phyloP scores from a whole-genome alignment of 306 rosid species.

The Cucumis sativus region Cucumber_9930_V3 NC_026657.2:31587501-31588000 shows the following conservation, averaged over 20 bases:
- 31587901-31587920: conserved; percentile 19
- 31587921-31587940: conserved; percentile 75
- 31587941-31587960: conserved; percentile 82
- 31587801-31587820: conserved; percentile 32
- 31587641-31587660: conserved; percentile 18
- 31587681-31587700: conserved; percentile 58
- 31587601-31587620: conserved; percentile 23
- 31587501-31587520: conserved; percentile 20
- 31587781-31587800: conserved; percentile 36
- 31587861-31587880: conserved; percentile 42
- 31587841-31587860: conserved; percentile 52
- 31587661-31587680: conserved; percentile 42
- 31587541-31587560: conserved; percentile 26
- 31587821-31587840: conserved; percentile 59
- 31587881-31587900: conserved; percentile 10
- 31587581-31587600: conserved; percentile 41
- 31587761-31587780: conserved; percentile 27
- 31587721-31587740: conserved; percentile 83
- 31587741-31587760: conserved; percentile 50
- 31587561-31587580: conserved; percentile 32
- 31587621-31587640: conserved; percentile 1
- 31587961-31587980: conserved; percentile 37
- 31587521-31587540: conserved; percentile 27
- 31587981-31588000: conserved; percentile 57
- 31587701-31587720: conserved; percentile 62